Percentiles rank a stretch among this genome's conserved stretches.
These are phyloP conservation scores for Cadophora sp. DNA, from an alignment of 2,329 filamentous ascomycete species.

Conservation along the genomic window DNA sequence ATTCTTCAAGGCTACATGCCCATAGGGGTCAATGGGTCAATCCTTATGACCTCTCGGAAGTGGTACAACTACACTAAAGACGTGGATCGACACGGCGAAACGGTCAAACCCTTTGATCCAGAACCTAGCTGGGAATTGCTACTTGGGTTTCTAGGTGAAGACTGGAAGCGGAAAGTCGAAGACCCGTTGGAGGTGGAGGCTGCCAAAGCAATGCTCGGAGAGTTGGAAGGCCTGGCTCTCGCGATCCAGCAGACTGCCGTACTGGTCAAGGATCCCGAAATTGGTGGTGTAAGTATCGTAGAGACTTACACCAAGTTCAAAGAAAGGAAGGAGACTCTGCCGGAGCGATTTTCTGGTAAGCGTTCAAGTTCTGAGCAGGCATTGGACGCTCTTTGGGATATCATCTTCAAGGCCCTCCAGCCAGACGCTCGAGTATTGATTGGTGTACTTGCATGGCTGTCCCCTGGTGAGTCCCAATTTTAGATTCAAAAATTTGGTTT, in stretches of 20 bases:
- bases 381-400: slow-evolving; percentile 33
- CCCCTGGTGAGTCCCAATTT: slow-evolving; percentile 33
- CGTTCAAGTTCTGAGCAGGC: slow-evolving; percentile 24
- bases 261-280: slow-evolving; percentile 23
- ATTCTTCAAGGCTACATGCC: slow-evolving; percentile 40
- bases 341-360: slow-evolving; percentile 6
- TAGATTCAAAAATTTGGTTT: too few species aligned
- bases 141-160: slow-evolving; percentile 29
- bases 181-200: slow-evolving; percentile 22
- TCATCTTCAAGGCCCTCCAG: slow-evolving; percentile 28
- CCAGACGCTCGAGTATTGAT: slow-evolving; percentile 26
- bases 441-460: slow-evolving; percentile 32
- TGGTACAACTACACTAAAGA: slow-evolving; percentile 41
- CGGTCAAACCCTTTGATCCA: slow-evolving; percentile 32
- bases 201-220: slow-evolving; percentile 25
- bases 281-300: slow-evolving; percentile 26
- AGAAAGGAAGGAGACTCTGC: slow-evolving; percentile 24
- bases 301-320: slow-evolving; percentile 27
- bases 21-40: slow-evolving; percentile 33
- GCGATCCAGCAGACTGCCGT: slow-evolving; percentile 31
- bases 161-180: slow-evolving; percentile 20
- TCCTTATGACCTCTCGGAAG: slow-evolving; percentile 38
- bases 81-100: slow-evolving; percentile 29
- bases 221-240: slow-evolving; percentile 31
- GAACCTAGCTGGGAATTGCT: slow-evolving; percentile 34